Evolutionary conservation across 2,329 filamentous ascomycete species (phyloP).

Genomic region (Penicillium sp.): DNA sequence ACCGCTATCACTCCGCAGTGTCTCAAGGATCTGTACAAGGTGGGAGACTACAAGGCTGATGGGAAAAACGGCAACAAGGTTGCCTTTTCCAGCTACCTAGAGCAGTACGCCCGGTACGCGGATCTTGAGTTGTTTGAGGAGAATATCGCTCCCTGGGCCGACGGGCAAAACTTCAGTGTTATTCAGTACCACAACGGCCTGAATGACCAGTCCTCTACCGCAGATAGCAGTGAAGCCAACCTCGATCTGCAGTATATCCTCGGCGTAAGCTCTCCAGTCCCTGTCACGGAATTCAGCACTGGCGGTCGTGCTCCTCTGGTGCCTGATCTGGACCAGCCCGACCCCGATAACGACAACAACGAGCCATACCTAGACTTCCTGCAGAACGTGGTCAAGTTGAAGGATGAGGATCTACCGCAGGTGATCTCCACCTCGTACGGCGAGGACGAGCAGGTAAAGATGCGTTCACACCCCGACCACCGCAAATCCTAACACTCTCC

Average conservation of each 20-base stretch:
- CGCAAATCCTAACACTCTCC: constrained; percentile 1
- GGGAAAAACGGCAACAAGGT: constrained; percentile 39
- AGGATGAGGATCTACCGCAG: constrained; percentile 31
- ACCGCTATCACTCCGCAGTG: constrained; percentile 47
- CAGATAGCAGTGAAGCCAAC: constrained; percentile 50
- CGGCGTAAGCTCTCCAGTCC: constrained; percentile 44
- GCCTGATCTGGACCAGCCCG: constrained; percentile 49
- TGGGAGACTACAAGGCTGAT: constrained; percentile 42
- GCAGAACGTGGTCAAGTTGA: constrained; percentile 32
- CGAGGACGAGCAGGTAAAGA: constrained; percentile 40
- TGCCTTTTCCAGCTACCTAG: constrained; percentile 49
- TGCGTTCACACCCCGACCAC: too few relatives aligned
- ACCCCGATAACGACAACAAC: constrained; percentile 42
- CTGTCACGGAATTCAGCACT: constrained; percentile 49
- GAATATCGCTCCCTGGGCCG: constrained; percentile 40
- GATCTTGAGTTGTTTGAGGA: constrained; percentile 45
- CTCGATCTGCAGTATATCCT: constrained; percentile 52
- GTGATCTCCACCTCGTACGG: constrained; percentile 44
- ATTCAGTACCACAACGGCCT: constrained; percentile 44
- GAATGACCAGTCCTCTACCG: constrained; percentile 35
- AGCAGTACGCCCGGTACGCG: constrained; percentile 50
- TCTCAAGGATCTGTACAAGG: constrained; percentile 48
- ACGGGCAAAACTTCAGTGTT: constrained; percentile 46
- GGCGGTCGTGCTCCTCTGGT: constrained; percentile 47
- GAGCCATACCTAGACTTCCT: constrained; percentile 46